Evolutionary conservation across 73 alveolate genomes (phyloP).

Genomic region (Paraurostyla sp.): DNA sequence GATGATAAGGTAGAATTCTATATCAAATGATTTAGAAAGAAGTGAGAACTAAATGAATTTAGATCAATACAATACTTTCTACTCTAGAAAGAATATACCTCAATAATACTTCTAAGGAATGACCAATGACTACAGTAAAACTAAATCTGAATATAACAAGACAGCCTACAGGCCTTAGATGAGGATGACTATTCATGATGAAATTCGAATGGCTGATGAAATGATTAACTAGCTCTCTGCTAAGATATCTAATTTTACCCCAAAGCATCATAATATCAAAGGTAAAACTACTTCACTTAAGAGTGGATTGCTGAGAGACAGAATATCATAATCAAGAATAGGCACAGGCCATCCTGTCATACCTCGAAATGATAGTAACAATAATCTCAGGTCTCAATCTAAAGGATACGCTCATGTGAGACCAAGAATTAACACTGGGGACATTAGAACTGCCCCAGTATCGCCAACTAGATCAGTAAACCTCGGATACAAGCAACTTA

Average conservation of each 20-base stretch:
- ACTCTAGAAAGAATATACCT: background rate
- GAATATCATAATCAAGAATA: background rate
- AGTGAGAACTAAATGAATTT: background rate
- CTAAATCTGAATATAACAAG: background rate
- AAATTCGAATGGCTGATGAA: constrained; percentile 46
- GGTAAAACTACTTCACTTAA: too few species aligned
- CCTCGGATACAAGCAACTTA: background rate
- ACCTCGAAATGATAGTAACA: too few species aligned
- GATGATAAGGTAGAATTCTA: background rate
- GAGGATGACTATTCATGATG: constrained; percentile 11
- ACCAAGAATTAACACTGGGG: too few species aligned
- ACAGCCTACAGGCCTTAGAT: too few species aligned
- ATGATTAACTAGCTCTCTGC: constrained; percentile 33
- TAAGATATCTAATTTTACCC: background rate
- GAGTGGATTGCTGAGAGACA: background rate
- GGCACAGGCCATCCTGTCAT: background rate
- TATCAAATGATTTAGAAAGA: background rate
- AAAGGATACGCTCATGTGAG: too few species aligned
- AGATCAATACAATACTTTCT: background rate
- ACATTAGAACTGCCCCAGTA: constrained; percentile 21
- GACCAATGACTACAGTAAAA: background rate
- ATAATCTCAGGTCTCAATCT: too few species aligned
- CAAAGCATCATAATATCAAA: background rate
- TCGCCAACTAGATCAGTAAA: constrained; percentile 17
- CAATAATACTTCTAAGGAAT: background rate